Evolutionary conservation across 2,329 filamentous ascomycete species (phyloP).

Genomic region (Didymella keratinophila): DNA sequence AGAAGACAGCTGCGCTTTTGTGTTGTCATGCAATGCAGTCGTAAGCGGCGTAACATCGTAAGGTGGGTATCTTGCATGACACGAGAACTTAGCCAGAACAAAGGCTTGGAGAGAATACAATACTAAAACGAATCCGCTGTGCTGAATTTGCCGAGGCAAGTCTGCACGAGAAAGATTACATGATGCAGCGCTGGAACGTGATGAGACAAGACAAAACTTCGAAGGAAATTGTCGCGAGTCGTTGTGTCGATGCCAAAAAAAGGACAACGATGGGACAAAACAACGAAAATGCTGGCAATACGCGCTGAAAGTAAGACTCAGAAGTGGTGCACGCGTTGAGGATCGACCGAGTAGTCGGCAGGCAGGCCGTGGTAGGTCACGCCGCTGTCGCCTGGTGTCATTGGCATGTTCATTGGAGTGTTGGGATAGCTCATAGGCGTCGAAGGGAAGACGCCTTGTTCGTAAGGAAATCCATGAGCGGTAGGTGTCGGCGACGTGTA

Average conservation of each 20-base stretch:
- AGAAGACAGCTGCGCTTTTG: conserved; percentile 22
- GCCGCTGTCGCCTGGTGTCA: conserved; percentile 9
- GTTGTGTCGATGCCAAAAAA: conserved; percentile 3
- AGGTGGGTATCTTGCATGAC: conserved; percentile 32
- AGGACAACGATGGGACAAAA: conserved; percentile 1
- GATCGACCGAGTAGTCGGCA: conserved; percentile 11
- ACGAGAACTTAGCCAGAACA: conserved; percentile 13
- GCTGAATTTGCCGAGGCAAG: conserved; percentile 28
- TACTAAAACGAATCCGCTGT: conserved; percentile 13
- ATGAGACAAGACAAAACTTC: background rate
- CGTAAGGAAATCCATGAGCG: conserved; percentile 4
- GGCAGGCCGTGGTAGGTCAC: conserved; percentile 24
- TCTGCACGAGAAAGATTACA: background rate
- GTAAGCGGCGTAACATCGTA: conserved; percentile 38
- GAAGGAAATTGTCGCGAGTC: conserved; percentile 4
- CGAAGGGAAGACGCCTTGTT: conserved; percentile 4
- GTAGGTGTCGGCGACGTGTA: conserved; percentile 1
- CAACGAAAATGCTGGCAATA: conserved; percentile 19
- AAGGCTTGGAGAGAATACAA: conserved; percentile 16
- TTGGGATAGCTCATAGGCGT: conserved; percentile 13
- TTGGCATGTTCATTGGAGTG: conserved; percentile 11
- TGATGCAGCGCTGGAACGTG: conserved; percentile 23
- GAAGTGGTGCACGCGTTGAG: conserved; percentile 1
- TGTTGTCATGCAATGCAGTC: conserved; percentile 33
- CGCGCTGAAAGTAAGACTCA: conserved; percentile 4